These are phyloP conservation scores for Pugionium dolabratum DNA, from an alignment of 345 rosid genomes.

Conservation along the genomic window DNA sequence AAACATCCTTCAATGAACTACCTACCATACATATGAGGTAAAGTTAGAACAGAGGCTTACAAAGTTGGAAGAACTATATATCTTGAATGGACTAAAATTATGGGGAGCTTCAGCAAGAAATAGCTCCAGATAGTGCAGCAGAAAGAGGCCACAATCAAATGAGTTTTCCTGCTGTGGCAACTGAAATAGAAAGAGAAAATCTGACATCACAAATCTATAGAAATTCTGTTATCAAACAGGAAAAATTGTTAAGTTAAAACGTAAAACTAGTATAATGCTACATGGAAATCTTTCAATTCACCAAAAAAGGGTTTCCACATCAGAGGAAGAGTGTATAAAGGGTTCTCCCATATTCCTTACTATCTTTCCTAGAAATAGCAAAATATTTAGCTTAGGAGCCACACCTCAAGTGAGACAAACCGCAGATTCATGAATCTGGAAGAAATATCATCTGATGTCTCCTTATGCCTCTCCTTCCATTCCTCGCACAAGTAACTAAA, in stretches of 20 bases:
- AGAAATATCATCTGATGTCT: slow-evolving; percentile 62
- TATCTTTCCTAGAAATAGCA: slow-evolving; percentile 15
- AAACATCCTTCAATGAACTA: not conserved
- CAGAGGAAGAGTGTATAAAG: not conserved
- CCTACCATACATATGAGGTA: slow-evolving; percentile 13
- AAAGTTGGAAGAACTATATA: slow-evolving; percentile 63
- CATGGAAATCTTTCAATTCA: not conserved
- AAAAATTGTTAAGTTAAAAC: too few relatives aligned
- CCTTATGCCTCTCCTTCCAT: slow-evolving; percentile 86
- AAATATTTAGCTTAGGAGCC: slow-evolving; percentile 24
- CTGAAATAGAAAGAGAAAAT: slow-evolving; percentile 49
- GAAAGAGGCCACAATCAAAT: slow-evolving; percentile 92
- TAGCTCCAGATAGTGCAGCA: slow-evolving; percentile 91
- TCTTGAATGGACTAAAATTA: slow-evolving; percentile 71
- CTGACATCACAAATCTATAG: slow-evolving; percentile 39
- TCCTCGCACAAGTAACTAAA: slow-evolving; percentile 89
- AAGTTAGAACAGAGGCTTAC: slow-evolving; percentile 55
- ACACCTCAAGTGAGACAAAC: slow-evolving; percentile 92
- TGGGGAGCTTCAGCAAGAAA: slow-evolving; percentile 83
- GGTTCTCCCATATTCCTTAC: not conserved
- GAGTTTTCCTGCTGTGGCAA: slow-evolving; percentile 98
- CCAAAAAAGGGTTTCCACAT: slow-evolving; percentile 1
- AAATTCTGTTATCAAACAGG: too few relatives aligned
- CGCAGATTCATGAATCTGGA: slow-evolving; percentile 81
- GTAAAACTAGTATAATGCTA: too few relatives aligned